Base-by-base conservation (phyloP, 148 eudicot species). In the Oxyria digyna region DNA sequence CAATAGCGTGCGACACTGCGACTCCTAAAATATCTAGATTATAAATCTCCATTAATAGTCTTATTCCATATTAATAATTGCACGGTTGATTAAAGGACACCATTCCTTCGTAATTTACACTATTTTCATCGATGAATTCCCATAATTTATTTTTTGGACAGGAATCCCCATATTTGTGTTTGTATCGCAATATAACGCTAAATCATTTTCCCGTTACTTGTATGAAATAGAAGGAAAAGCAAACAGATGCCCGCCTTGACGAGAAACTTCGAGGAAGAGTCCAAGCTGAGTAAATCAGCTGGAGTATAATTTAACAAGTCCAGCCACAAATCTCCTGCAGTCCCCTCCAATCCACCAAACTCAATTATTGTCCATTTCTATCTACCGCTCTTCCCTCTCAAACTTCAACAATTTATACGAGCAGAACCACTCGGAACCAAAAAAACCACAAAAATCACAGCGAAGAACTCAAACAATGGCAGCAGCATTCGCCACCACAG, bases 401-500 rank as follows among this genome's bases (percentile, higher is more conserved):
- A 46, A 46, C 23, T 18, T 46, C 52, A n/a, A 46, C 9, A 46
- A 4, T 46, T 18, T 18, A 46, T 18, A 46, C 9, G 0, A 1
- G 1, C 14, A 21, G 59, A 9, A 26, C 31, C 24, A 8, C 0
- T 5, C 26, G 29, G 59, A 24, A 1, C 62, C 31, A 15, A 23
- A 54, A n/a, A 54, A 21, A 9, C 62, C 62, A 54, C 62, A 24
- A 6, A 20, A 52, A 52, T 52, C 29, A 52, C 27, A 52, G 8
- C 59, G 49, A 45, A 48, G 18, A 48, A 18, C n/a, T n/a, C n/a
- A 4, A n/a, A 17, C 38, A 59, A 59, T 59, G 65, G 37, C 65
- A 10, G 37, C 65, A 10, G 18, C 65, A 9, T 14, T 59, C 0
- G 65, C 96, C 48, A 66, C 69, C 0, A 41, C 69, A 18, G 69